A percentile compares a stretch with the other conserved stretches of the same genome.
phyloP scores from a whole-genome alignment of 116 monocot species.

The Papilionanthe hybrid region DNA sequence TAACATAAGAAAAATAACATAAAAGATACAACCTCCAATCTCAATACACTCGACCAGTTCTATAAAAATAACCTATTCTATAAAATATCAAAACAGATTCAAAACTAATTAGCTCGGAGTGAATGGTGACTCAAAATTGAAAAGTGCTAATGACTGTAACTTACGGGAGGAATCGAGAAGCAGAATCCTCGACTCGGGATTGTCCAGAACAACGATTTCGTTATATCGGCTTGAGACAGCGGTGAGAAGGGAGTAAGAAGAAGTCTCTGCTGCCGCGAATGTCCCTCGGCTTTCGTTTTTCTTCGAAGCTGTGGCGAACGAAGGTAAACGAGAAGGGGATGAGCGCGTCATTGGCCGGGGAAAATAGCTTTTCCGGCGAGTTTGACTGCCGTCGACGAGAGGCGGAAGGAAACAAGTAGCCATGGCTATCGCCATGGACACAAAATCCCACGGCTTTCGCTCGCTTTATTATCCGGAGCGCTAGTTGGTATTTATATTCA shows the following conservation, averaged over 20 bases:
- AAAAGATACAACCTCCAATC: no score
- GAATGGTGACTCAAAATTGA: not conserved
- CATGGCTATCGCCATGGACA: not conserved
- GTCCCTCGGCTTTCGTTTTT: not conserved
- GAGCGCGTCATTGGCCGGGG: not conserved
- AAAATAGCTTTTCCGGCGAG: not conserved
- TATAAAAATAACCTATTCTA: not conserved
- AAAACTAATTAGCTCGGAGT: not conserved
- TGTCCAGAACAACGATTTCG: conserved; percentile 68
- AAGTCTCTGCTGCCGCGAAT: conserved; percentile 1
- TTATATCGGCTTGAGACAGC: conserved; percentile 44
- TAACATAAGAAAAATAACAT: no score
- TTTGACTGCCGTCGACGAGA: not conserved
- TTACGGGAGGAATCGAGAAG: conserved; percentile 76
- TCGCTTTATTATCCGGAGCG: no score
- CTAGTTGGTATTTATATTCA: no score
- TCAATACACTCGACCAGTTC: no score
- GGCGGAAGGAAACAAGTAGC: not conserved
- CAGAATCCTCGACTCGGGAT: conserved; percentile 45
- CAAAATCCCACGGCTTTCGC: not conserved
- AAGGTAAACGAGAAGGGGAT: not conserved
- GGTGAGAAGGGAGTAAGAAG: conserved; percentile 32
- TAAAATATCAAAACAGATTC: not conserved
- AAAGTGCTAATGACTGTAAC: not conserved
- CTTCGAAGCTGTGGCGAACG: not conserved